phyloP scores from a whole-genome alignment of 441 rosid species.

The Daphne laureola region DNA sequence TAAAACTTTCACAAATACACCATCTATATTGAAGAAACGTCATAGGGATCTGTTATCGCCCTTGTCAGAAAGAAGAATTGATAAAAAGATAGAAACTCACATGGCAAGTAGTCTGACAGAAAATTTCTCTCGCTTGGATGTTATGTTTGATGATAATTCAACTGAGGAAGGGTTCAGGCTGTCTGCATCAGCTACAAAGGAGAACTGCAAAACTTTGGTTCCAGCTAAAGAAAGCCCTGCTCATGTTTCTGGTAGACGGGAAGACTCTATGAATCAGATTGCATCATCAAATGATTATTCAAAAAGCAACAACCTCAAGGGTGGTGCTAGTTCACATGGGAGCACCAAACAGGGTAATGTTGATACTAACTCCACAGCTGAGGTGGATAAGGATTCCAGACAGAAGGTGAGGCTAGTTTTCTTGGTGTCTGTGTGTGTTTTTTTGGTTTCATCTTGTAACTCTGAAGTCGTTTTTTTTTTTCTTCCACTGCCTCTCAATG shows the following conservation, averaged over 20 bases:
- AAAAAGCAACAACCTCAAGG: conserved; percentile 21
- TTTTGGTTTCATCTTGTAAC: conserved; percentile 2
- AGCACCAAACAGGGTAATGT: conserved; percentile 14
- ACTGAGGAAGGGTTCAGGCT: conserved; percentile 21
- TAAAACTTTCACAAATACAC: conserved; percentile 63
- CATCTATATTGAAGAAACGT: conserved; percentile 88
- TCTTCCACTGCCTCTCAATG: not conserved
- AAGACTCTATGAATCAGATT: conserved; percentile 17
- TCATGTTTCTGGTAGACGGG: conserved; percentile 28
- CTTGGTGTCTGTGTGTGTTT: conserved; percentile 3
- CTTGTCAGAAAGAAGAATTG: conserved; percentile 72
- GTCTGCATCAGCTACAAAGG: conserved; percentile 30
- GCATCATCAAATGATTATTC: conserved; percentile 16
- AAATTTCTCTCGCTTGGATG: conserved; percentile 80
- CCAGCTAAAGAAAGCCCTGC: conserved; percentile 55
- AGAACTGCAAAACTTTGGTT: conserved; percentile 20
- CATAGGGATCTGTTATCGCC: conserved; percentile 83
- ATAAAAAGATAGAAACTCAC: conserved; percentile 63
- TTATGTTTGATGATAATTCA: conserved; percentile 47
- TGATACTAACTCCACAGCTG: conserved; percentile 17
- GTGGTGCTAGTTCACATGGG: conserved; percentile 12
- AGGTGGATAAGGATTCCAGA: conserved; percentile 5
- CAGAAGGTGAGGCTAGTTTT: conserved; percentile 39
- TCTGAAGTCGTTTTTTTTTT: not conserved
- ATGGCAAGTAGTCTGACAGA: conserved; percentile 53